Evolutionary conservation across 352 stramenopile genomes (phyloP).

Genomic region (Phytophthora ramorum): DNA sequence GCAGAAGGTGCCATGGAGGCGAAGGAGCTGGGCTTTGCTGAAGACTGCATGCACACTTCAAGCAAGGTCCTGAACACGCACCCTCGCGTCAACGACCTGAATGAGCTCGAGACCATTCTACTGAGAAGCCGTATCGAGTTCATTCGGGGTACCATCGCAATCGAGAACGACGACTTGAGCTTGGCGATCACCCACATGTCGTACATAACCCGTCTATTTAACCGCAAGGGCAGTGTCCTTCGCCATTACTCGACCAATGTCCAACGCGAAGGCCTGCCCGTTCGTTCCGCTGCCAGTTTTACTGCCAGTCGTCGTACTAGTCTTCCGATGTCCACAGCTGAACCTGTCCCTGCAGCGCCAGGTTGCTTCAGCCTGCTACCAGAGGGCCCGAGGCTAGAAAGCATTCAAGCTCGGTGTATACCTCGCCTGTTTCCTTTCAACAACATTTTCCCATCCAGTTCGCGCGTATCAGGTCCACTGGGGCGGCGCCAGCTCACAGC

Average conservation of each 20-base stretch:
- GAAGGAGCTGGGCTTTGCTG: conserved; percentile 68
- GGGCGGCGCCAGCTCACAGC: conserved; percentile 3
- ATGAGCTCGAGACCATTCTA: conserved; percentile 66
- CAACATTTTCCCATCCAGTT: conserved; percentile 38
- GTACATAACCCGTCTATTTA: conserved; percentile 67
- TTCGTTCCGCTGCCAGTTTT: conserved; percentile 34
- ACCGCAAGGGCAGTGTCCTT: conserved; percentile 67
- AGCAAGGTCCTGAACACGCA: conserved; percentile 69
- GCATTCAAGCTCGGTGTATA: conserved; percentile 43
- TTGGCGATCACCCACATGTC: conserved; percentile 68
- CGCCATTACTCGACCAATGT: conserved; percentile 59
- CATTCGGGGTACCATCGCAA: conserved; percentile 68
- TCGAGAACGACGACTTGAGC: conserved; percentile 77
- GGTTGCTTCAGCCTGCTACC: conserved; percentile 20
- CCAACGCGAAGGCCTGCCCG: conserved; percentile 33
- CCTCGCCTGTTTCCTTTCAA: conserved; percentile 54
- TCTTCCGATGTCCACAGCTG: conserved; percentile 27
- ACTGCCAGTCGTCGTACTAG: conserved; percentile 30
- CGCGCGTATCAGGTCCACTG: neutral
- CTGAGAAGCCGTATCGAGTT: conserved; percentile 79
- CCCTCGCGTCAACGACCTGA: conserved; percentile 47
- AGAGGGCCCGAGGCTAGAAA: neutral
- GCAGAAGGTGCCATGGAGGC: conserved; percentile 62
- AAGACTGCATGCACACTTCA: conserved; percentile 80
- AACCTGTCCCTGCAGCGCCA: conserved; percentile 5